phyloP scores from a whole-genome alignment of 208 protist species.

The Leishmania guyanensis region DNA sequence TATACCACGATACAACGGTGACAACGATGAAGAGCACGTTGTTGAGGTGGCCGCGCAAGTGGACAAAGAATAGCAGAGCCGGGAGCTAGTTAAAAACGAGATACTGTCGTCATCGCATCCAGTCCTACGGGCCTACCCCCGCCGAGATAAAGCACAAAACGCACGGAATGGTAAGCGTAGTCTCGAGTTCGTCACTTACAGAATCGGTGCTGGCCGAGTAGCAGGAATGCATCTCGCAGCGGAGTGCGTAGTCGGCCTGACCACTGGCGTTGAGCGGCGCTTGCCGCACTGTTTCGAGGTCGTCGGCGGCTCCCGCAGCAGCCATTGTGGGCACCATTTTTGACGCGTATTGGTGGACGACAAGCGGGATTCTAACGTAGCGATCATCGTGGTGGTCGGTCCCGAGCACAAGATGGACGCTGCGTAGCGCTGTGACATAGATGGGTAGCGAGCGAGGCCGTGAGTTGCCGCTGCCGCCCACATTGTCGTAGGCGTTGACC shows the following conservation, averaged over 20 bases:
- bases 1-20: constrained; percentile 65
- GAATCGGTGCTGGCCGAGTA: constrained; percentile 39
- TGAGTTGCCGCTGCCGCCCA: constrained; percentile 24
- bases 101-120: constrained; percentile 82
- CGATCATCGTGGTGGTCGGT: constrained; percentile 7
- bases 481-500: constrained; percentile 79
- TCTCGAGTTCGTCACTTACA: constrained; percentile 45
- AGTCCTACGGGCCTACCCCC: constrained; percentile 76
- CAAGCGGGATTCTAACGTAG: constrained; percentile 33
- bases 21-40: constrained; percentile 68
- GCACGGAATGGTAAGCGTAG: constrained; percentile 61
- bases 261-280: constrained; percentile 22
- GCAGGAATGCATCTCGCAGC: constrained; percentile 30
- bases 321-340: constrained; percentile 33
- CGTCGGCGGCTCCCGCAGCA: background rate
- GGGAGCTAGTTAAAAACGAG: constrained; percentile 57
- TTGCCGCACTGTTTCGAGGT: constrained; percentile 10
- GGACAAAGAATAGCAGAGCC: constrained; percentile 67
- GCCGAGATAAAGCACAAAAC: constrained; percentile 61
- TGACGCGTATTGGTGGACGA: constrained; percentile 64
- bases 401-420: constrained; percentile 38
- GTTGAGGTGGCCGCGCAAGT: constrained; percentile 74
- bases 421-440: constrained; percentile 43
- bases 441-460: background rate
- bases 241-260: constrained; percentile 20